phyloP scores from a whole-genome alignment of 2,329 filamentous ascomycete genomes.

The Sporothrix protearum region DNA sequence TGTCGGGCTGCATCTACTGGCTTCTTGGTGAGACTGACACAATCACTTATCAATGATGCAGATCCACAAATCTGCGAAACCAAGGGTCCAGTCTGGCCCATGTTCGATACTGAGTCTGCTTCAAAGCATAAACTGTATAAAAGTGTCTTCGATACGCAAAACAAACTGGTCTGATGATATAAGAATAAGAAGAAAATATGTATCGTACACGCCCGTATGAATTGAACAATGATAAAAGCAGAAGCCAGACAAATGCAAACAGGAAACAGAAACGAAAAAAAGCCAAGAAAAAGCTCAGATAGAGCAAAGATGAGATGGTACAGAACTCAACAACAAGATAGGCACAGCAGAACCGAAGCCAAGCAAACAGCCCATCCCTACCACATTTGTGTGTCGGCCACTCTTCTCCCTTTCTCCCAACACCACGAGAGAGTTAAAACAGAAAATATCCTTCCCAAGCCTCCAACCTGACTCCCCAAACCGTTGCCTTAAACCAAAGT shows the following conservation, averaged over 20 bases:
- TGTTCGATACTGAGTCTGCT: no score
- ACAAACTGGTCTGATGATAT: not conserved
- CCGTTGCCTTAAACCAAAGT: not conserved
- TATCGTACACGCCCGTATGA: slow-evolving; percentile 15
- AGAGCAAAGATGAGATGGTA: not conserved
- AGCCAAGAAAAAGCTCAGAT: slow-evolving; percentile 9
- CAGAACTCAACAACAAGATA: not conserved
- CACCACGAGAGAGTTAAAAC: no score
- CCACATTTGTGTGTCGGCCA: no score
- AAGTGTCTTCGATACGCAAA: not conserved
- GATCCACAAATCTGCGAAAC: not conserved
- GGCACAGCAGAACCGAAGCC: not conserved
- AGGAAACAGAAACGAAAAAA: not conserved
- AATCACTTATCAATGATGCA: not conserved
- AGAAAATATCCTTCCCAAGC: not conserved
- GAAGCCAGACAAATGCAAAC: not conserved
- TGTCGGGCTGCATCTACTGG: not conserved
- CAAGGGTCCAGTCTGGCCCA: no score
- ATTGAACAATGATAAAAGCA: not conserved
- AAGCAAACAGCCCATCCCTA: not conserved
- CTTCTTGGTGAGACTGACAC: not conserved
- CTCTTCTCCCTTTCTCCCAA: not conserved
- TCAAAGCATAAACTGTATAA: not conserved
- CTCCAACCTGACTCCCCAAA: not conserved
- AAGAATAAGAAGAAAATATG: not conserved